A percentile compares a stretch with the other conserved stretches of the same genome.
phyloP scores from a whole-genome alignment of 2,329 filamentous ascomycete species.

The Didymella pinodella region DNA sequence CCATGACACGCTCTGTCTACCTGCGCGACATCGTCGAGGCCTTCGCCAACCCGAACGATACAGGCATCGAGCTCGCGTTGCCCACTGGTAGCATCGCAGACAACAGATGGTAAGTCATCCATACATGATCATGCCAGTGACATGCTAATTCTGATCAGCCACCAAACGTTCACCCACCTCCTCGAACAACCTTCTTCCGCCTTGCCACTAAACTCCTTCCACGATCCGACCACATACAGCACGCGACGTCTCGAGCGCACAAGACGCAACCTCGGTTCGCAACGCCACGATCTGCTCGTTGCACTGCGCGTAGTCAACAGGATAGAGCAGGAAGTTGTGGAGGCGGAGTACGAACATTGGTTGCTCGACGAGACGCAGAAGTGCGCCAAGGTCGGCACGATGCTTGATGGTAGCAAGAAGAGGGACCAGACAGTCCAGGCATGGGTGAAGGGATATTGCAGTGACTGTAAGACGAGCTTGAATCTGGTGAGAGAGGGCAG shows the following conservation, averaged over 20 bases:
- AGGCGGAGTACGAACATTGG: conserved; percentile 94
- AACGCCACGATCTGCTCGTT: conserved; percentile 89
- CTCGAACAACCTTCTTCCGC: conserved; percentile 36
- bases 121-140: background rate
- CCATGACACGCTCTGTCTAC: conserved; percentile 88
- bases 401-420: conserved; percentile 54
- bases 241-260: conserved; percentile 73
- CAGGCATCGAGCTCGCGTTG: conserved; percentile 31
- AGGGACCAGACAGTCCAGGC: conserved; percentile 57
- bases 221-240: conserved; percentile 39
- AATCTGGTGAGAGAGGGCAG: conserved; percentile 16
- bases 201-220: conserved; percentile 19
- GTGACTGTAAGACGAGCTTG: conserved; percentile 61
- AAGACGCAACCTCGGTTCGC: conserved; percentile 81
- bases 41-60: conserved; percentile 51
- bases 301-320: conserved; percentile 89
- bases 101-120: conserved; percentile 40
- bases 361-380: conserved; percentile 77
- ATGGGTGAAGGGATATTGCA: conserved; percentile 70
- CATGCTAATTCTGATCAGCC: conserved; percentile 33
- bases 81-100: conserved; percentile 26
- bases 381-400: conserved; percentile 69
- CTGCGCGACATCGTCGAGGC: conserved; percentile 79
- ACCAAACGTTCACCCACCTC: conserved; percentile 50
- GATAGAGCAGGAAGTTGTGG: conserved; percentile 84